Evolutionary conservation across 768 basidiomycete species (phyloP).

Genomic region (Chlorophyllum brunneum): DNA sequence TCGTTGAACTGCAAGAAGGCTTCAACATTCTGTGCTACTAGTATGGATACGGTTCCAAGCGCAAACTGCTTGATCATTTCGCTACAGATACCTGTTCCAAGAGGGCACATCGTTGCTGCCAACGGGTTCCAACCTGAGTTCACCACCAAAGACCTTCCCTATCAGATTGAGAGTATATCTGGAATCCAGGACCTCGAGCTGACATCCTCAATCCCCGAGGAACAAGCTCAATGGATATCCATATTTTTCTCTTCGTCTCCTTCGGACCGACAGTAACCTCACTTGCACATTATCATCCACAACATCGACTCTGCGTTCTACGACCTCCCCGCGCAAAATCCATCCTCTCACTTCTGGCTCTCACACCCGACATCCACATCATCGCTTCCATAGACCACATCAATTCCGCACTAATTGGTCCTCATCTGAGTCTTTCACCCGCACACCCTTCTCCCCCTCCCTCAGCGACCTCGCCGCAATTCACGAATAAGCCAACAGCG

Average conservation of each 20-base stretch:
- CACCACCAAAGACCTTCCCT: slow-evolving; percentile 63
- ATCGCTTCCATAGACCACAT: slow-evolving; percentile 86
- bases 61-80: slow-evolving; percentile 69
- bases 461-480: neutral
- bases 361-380: slow-evolving; percentile 74
- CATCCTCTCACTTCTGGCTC: slow-evolving; percentile 67
- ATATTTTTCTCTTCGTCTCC: slow-evolving; percentile 62
- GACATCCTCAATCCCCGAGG: slow-evolving; percentile 42
- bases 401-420: slow-evolving; percentile 82
- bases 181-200: slow-evolving; percentile 33
- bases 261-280: slow-evolving; percentile 30
- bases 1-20: slow-evolving; percentile 71
- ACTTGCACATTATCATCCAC: slow-evolving; percentile 80
- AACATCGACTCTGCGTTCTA: slow-evolving; percentile 81
- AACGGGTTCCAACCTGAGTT: slow-evolving; percentile 77
- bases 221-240: slow-evolving; percentile 61
- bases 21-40: slow-evolving; percentile 88
- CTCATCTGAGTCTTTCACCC: slow-evolving; percentile 54
- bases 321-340: slow-evolving; percentile 62
- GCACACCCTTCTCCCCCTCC: slow-evolving; percentile 48
- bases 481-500: slow-evolving; percentile 17
- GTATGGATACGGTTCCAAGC: slow-evolving; percentile 91
- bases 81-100: slow-evolving; percentile 53
- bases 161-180: slow-evolving; percentile 52
- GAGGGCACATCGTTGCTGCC: slow-evolving; percentile 71